These are phyloP conservation scores for Mesembryanthemum crystallinum DNA, from an alignment of 148 eudicot species.

Conservation along the genomic window DNA sequence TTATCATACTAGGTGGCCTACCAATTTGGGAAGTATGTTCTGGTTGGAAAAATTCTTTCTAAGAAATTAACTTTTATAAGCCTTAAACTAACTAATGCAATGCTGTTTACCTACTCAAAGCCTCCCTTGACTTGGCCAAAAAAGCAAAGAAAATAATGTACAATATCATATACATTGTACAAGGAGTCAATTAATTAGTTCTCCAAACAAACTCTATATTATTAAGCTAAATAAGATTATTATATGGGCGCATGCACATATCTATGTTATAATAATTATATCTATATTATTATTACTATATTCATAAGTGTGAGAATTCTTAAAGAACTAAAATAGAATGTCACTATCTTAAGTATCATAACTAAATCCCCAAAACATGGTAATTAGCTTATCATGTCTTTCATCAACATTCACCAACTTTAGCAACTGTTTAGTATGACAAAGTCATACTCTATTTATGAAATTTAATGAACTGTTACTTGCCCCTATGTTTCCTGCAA, in stretches of 20 bases:
- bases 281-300: too few species aligned
- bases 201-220: too few species aligned
- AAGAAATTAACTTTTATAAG: background rate
- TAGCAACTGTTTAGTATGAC: background rate
- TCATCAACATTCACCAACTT: background rate
- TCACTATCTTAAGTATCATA: background rate
- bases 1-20: background rate
- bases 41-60: background rate
- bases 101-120: conserved; percentile 8
- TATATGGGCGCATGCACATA: background rate
- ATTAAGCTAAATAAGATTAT: background rate
- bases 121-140: background rate
- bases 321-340: background rate
- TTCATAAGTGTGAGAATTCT: too few species aligned
- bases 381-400: background rate
- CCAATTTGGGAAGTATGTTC: conserved; percentile 2
- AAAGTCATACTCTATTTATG: background rate
- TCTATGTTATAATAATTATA: background rate
- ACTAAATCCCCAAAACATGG: background rate
- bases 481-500: background rate
- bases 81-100: background rate
- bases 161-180: background rate
- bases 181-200: too few species aligned
- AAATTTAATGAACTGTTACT: background rate
- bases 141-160: background rate